Evolutionary conservation across 2,329 filamentous ascomycete genomes (phyloP), one percentile per base, ranked within the genome.

Genomic region (Neofusicoccum umdonicola): DNA sequence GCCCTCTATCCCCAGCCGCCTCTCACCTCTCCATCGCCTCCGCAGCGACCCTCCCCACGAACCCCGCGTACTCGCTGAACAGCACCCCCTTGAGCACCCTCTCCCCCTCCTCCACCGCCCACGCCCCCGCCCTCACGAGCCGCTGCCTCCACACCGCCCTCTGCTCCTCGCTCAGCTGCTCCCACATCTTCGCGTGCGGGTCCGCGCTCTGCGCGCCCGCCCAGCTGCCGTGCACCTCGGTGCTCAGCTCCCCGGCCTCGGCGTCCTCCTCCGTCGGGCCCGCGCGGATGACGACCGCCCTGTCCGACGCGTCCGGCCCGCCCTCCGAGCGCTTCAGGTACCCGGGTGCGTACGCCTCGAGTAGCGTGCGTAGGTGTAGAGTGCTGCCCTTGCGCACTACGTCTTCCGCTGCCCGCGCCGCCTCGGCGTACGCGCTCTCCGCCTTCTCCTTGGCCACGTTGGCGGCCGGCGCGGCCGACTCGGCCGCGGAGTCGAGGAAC

Each of bases 71-170:
- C 77, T 92, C 85, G 19, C 88, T 86, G 77, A 96, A 96, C 67
- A 96, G 79, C 37, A 96, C 85, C 2, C 91, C 90, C 77, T 88
- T 87, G 69, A 96, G 84, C 35, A 95, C 85, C 9, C 82, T 83
- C 80, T 94, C 91, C 2, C 91, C 90, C 82, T 94, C 90, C 42
- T 86, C 83, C 73, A 89, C 87, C n/a, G 86, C 85, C 92, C 91
- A 96, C 68, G 92, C 86, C 0, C 92, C 92, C 0, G 90, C 88
- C 63, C 88, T 83, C 63, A 82, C 81, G 41, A 96, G 82, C 72
- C 84, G 85, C 69, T 84, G 77, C 78, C 87, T 92, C 92, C 92
- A 96, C 17, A 81, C 79, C 60, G 81, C 78, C 74, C 86, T 85
- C 75, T 93, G 86, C 62, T 85, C 78, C 12, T 83, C 80, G 5